Conservation (phyloP, 2,329 filamentous ascomycete genomes). For the Arthrocladium fulminans region DNA sequence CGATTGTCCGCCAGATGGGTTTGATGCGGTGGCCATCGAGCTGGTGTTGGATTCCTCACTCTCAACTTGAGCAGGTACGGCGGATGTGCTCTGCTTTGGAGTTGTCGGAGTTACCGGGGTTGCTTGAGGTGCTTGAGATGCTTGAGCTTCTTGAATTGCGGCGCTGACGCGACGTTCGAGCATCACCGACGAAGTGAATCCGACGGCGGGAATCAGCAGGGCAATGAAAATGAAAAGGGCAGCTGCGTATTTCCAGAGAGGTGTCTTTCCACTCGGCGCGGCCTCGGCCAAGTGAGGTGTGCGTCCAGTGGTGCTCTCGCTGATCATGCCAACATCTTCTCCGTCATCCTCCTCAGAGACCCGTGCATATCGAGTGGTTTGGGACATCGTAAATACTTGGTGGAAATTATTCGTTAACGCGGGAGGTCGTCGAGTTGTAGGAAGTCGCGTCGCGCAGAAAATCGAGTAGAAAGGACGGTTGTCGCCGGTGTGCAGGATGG, state of each 20-base stretch:
- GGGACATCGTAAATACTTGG: too few species aligned
- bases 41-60: not conserved
- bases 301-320: too few species aligned
- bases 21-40: not conserved
- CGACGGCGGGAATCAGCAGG: constrained; percentile 2
- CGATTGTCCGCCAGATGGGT: not conserved
- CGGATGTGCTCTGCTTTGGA: not conserved
- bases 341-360: too few species aligned
- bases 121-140: not conserved
- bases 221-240: not conserved
- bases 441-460: too few species aligned
- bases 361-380: too few species aligned
- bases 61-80: not conserved
- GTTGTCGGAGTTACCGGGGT: not conserved
- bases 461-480: too few species aligned
- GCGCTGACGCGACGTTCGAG: constrained; percentile 1
- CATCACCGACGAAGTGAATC: constrained; percentile 5
- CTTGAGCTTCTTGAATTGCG: constrained; percentile 4
- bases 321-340: too few species aligned
- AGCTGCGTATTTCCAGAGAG: constrained; percentile 5
- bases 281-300: too few species aligned
- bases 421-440: too few species aligned
- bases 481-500: too few species aligned
- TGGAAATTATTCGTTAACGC: too few species aligned
- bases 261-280: too few species aligned